Base-by-base conservation (phyloP, 768 basidiomycete species). In the Panaeolus papilionaceus region DNA sequence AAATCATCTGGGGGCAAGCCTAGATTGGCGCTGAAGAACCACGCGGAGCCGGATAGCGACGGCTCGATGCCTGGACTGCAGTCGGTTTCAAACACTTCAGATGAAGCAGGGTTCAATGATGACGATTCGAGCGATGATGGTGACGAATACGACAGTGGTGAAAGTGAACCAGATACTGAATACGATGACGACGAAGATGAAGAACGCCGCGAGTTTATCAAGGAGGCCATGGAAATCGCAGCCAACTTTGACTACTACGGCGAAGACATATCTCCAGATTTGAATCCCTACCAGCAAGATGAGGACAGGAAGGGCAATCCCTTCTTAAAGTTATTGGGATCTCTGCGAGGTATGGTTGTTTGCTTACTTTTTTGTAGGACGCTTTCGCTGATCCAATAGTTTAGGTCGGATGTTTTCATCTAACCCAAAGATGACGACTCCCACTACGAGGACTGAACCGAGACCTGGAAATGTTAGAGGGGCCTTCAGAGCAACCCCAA, bases 171-270 rank as follows among this genome's bases (percentile, higher is more conserved):
- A 3, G 54, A 58, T 6, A 58, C 28, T 16, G 54, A 58, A 6
- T 81, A 90, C 73, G 86, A 92, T 70, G 85, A 86, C 4, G 92
- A 92, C 58, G 85, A 89, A 67, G 92, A 92, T 69, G 91, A 91
- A 64, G 83, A 85, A 68, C 75, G 92, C 37, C 80, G 88, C 20
- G 86, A 87, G 38, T 75, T 89, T 79, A 69, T 88, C 33, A 83
- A 88, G 62, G 89, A 92, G 72, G 93, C 92, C 3, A 92, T 93
- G 91, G 88, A 92, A 68, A 80, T 84, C 18, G 88, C 86, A 0
- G 81, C 86, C 71, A 84, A 87, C 63, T 82, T 85, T 20, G 89
- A 89, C 65, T 89, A 88, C 62, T 80, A 81, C 38, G 81, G 78
- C 16, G 47, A 66, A 42, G 69, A 76, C 65, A 76, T 76, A 12